phyloP scores from a whole-genome alignment of 257 asterid species.

The Fraxinus excelsior region DNA sequence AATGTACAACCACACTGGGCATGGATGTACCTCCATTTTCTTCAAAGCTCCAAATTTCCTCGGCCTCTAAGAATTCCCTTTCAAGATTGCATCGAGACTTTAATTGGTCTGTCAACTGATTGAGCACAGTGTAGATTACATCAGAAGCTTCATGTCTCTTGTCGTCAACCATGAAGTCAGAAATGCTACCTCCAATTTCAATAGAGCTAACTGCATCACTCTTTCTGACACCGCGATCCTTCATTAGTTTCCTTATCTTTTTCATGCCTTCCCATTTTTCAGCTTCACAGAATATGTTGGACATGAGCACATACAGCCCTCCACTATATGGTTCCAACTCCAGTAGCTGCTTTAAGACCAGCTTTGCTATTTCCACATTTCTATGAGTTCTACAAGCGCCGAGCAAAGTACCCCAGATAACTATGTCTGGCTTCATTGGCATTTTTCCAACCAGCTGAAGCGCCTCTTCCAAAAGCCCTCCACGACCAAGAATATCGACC shows the following conservation, averaged over 20 bases:
- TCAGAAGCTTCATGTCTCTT: slow-evolving; percentile 40
- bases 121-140: slow-evolving; percentile 33
- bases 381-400: slow-evolving; percentile 55
- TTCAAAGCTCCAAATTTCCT: slow-evolving; percentile 16
- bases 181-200: slow-evolving; percentile 36
- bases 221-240: slow-evolving; percentile 38
- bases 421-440: slow-evolving; percentile 56
- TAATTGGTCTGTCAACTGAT: slow-evolving; percentile 47
- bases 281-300: slow-evolving; percentile 60
- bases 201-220: slow-evolving; percentile 53
- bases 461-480: slow-evolving; percentile 56
- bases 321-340: slow-evolving; percentile 44
- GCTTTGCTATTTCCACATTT: slow-evolving; percentile 42
- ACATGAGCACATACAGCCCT: slow-evolving; percentile 54
- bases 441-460: slow-evolving; percentile 47
- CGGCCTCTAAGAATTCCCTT: slow-evolving; percentile 12
- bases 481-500: slow-evolving; percentile 63
- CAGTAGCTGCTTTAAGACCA: slow-evolving; percentile 51
- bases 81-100: slow-evolving; percentile 20
- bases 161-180: slow-evolving; percentile 57
- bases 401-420: slow-evolving; percentile 61
- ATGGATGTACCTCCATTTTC: slow-evolving; percentile 25
- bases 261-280: slow-evolving; percentile 51
- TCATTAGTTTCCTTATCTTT: slow-evolving; percentile 59
- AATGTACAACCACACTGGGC: not conserved